phyloP scores from a whole-genome alignment of 768 basidiomycete genomes.

The Neoboletus subvelutipes region DNA sequence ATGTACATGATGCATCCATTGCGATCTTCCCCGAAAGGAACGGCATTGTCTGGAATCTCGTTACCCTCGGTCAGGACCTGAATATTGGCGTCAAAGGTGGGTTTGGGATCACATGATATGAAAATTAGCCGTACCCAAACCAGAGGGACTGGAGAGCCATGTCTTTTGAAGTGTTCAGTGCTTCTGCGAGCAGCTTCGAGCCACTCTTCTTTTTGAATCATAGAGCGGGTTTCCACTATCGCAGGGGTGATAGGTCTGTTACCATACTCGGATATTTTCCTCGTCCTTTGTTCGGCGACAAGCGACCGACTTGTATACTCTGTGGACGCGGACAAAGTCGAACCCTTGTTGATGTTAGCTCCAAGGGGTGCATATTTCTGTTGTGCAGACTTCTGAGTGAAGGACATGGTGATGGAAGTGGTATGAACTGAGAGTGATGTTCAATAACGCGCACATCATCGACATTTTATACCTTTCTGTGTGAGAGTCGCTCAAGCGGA shows the following conservation, averaged over 20 bases:
- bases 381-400: slow-evolving; percentile 10
- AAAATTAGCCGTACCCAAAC: slow-evolving; percentile 27
- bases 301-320: too few relatives aligned
- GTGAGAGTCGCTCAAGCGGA: not conserved
- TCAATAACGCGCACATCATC: not conserved
- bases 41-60: slow-evolving; percentile 35
- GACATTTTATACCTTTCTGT: slow-evolving; percentile 14
- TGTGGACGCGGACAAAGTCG: too few relatives aligned
- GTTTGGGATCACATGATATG: not conserved
- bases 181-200: slow-evolving; percentile 30
- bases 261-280: not conserved
- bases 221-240: slow-evolving; percentile 9
- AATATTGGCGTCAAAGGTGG: not conserved
- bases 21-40: slow-evolving; percentile 34
- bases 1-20: slow-evolving; percentile 29
- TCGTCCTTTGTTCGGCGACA: too few relatives aligned
- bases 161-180: slow-evolving; percentile 26
- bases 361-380: slow-evolving; percentile 4
- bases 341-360: not conserved
- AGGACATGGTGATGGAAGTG: slow-evolving; percentile 19
- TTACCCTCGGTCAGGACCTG: slow-evolving; percentile 32
- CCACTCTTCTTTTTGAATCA: slow-evolving; percentile 30
- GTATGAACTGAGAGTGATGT: not conserved
- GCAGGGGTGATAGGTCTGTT: slow-evolving; percentile 18
- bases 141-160: slow-evolving; percentile 32